A percentile compares a stretch with the other conserved stretches of the same genome.
Conservation (phyloP, 1,284 basidiomycete genomes). For the Apiotrichum porosum region DNA sequence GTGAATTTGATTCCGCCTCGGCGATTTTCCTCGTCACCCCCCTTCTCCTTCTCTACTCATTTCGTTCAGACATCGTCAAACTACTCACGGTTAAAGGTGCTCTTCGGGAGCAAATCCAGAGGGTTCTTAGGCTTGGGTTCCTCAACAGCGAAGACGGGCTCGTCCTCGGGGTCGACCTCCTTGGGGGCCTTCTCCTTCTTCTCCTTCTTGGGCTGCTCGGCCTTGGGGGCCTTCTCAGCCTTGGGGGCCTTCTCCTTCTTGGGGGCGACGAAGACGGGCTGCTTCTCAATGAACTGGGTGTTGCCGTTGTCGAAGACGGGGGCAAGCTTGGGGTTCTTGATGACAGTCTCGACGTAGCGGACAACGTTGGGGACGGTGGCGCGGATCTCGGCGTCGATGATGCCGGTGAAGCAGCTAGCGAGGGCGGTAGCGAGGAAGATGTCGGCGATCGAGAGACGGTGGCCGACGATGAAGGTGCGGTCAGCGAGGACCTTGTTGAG, state of each 20-base stretch:
- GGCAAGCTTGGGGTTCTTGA: slow-evolving; percentile 72
- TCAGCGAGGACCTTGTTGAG: slow-evolving; percentile 70
- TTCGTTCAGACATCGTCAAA: too few relatives aligned
- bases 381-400: slow-evolving; percentile 63
- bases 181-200: slow-evolving; percentile 54
- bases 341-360: slow-evolving; percentile 71
- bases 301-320: slow-evolving; percentile 58
- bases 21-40: too few relatives aligned
- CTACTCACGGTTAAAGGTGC: slow-evolving; percentile 89
- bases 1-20: too few relatives aligned
- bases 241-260: slow-evolving; percentile 60
- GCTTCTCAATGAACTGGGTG: slow-evolving; percentile 65
- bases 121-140: slow-evolving; percentile 88
- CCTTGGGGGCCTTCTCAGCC: slow-evolving; percentile 51
- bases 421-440: slow-evolving; percentile 63
- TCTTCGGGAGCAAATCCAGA: slow-evolving; percentile 85
- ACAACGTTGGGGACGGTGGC: slow-evolving; percentile 69
- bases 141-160: slow-evolving; percentile 57
- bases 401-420: slow-evolving; percentile 51
- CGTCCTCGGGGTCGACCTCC: slow-evolving; percentile 60
- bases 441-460: slow-evolving; percentile 92
- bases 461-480: slow-evolving; percentile 85
- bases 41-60: too few relatives aligned
- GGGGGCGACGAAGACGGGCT: slow-evolving; percentile 67
- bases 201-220: slow-evolving; percentile 54